Evolutionary conservation across 2,329 filamentous ascomycete species (phyloP), one percentile per base, ranked within the genome.

Genomic region (Claviceps sorghi): DNA sequence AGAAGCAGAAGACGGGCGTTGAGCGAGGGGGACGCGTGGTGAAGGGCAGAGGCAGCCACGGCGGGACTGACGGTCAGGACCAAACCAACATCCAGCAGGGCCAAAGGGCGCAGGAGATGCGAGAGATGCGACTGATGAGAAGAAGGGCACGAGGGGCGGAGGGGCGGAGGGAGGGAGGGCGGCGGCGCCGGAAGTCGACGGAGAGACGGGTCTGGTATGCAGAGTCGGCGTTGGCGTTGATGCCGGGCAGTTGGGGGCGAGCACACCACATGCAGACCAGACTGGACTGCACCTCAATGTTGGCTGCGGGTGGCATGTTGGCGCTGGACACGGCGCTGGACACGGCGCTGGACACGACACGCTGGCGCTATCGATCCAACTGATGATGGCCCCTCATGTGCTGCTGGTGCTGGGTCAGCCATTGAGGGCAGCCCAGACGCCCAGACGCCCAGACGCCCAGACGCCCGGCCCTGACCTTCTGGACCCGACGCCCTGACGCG

Each of bases 41-140:
- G 47, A 48, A 40, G 34, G 32, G 34, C 47, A 48, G 17, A 36
- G 22, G 48, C 36, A 50, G 52, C 52, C 52, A 43, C 52, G 43
- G 48, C 52, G 52, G 48, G 48, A 22, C 43, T 29, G 42, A 30
- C 45, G 22, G 32, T 48, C 45, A 36, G 36, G 22, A 19, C 36
- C 45, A 48, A 48, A 17, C 19, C 21, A 11, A 36, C 45, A 48
- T 48, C 30, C 15, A 30, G 45, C 10, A 48, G 15, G 13, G 15
- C 30, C n/a, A 36, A 36, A 22, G 13, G 32, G 22, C 22, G 43
- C 13, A 10, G 45, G 13, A 21, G n/a, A 36, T 17, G 19, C 9
- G 45, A 48, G 13, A 21, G n/a, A 36, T 17, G 19, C 9, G 45
- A 48, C 17, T 15, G 19, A 36, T 19, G 11, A 34, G 45, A 9